Conservation (phyloP, 106 monocot species). For the Dioscorea alata region DNA sequence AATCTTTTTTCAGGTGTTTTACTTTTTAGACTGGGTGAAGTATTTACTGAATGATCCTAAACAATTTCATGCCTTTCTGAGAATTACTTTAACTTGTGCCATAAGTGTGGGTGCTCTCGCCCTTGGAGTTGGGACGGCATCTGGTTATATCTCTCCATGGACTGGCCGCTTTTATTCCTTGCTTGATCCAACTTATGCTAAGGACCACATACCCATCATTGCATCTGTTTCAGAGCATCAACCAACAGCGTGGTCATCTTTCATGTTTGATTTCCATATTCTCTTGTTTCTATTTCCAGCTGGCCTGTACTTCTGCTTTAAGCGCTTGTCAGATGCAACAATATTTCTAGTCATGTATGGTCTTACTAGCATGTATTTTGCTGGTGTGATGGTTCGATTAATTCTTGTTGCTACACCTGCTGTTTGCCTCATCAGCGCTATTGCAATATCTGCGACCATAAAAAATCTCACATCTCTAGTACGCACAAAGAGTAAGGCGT, state of each 20-base stretch:
- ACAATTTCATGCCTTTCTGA: conserved; percentile 52
- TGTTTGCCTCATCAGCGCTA: conserved; percentile 63
- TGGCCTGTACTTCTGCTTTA: conserved; percentile 76
- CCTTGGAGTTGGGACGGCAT: conserved; percentile 66
- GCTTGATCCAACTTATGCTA: conserved; percentile 84
- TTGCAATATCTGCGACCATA: conserved; percentile 64
- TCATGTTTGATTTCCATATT: conserved; percentile 86
- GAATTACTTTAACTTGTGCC: conserved; percentile 56
- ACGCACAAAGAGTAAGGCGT: conserved; percentile 35
- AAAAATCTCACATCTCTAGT: conserved; percentile 60
- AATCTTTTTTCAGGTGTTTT: conserved; percentile 54
- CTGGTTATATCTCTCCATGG: conserved; percentile 84
- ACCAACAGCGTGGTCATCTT: conserved; percentile 84
- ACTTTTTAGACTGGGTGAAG: conserved; percentile 76
- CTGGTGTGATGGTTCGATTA: conserved; percentile 85
- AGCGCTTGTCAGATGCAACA: conserved; percentile 69
- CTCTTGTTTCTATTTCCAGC: conserved; percentile 77
- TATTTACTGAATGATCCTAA: conserved; percentile 54
- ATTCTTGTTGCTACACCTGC: conserved; percentile 80
- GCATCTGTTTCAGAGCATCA: conserved; percentile 86
- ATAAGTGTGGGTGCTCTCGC: conserved; percentile 56
- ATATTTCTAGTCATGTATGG: conserved; percentile 86
- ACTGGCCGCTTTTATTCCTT: conserved; percentile 78
- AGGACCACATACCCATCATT: conserved; percentile 80
- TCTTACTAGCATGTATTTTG: conserved; percentile 86